Conservation (phyloP, 148 eudicot species). For the Linanthus parryae region DNA sequence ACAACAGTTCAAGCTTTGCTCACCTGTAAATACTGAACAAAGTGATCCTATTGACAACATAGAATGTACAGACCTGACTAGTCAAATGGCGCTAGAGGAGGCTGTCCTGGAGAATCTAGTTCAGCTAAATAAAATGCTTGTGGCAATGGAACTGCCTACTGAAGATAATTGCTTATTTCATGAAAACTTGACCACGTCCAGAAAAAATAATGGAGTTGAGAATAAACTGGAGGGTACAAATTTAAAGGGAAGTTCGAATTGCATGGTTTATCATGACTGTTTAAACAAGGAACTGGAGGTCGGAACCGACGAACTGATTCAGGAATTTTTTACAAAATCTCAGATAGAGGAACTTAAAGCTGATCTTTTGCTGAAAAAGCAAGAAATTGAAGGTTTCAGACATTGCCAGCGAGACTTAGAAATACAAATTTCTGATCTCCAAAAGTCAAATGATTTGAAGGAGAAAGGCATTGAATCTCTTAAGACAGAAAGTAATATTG, state of each 20-base stretch:
- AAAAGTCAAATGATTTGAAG: constrained; percentile 16
- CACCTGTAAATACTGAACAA: not conserved
- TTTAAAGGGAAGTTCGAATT: not conserved
- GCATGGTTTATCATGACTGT: not conserved
- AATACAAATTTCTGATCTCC: constrained; percentile 29
- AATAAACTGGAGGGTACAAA: constrained; percentile 4
- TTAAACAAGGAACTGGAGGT: constrained; percentile 7
- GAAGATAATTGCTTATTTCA: not conserved
- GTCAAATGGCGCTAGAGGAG: constrained; percentile 1
- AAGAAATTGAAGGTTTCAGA: constrained; percentile 32
- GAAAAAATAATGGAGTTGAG: constrained; percentile 3
- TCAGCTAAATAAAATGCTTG: constrained; percentile 6
- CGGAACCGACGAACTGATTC: constrained; percentile 8
- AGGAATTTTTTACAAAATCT: constrained; percentile 19
- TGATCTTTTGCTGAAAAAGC: constrained; percentile 24
- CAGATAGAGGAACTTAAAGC: constrained; percentile 24
- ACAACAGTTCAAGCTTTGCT: not conserved
- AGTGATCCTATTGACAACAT: not conserved
- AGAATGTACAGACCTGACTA: not conserved
- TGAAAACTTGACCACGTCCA: not conserved
- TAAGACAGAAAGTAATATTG: constrained; percentile 20
- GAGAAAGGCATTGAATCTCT: constrained; percentile 23
- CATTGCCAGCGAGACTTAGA: constrained; percentile 25
- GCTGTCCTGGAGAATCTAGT: constrained; percentile 5
- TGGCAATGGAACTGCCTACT: not conserved